Base-by-base conservation (phyloP, 352 stramenopile species). In the Globisporangium takayamanum region DNA sequence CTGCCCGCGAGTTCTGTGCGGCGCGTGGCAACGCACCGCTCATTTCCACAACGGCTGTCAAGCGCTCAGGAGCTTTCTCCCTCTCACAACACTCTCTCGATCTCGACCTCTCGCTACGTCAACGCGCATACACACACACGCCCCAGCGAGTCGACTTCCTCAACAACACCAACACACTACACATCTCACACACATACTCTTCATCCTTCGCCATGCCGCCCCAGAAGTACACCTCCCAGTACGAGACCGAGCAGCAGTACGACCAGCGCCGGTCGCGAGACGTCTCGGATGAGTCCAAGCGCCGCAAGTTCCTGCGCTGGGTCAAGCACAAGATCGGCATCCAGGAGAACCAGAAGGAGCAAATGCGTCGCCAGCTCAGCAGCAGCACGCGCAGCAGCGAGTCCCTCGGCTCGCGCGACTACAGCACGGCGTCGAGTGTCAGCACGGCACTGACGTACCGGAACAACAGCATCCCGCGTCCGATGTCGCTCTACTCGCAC, bases 221-320 rank as follows among this genome's bases (percentile, higher is more conserved):
- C 33, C 33, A 39, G 33, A 39, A 39, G 33, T 39, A 39, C 7
- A 39, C 33, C 6, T 39, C 33, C 33, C 33, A 39, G 33, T 39
- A 39, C 33, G 33, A 39, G 10, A 10, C 33, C 33, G 33, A 39
- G 33, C 33, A 26, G 14, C 63, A 80, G 49, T 84, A 74, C 41
- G 72, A 79, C 33, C 74, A 81, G 47, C 70, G 64, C 6, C 60
- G 66, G 14, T 67, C 65, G 6, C 59, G 57, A n/a, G 72, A 82
- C 39, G 64, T 59, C 10, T 56, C 62, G 15, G 70, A 87, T 46
- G 77, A 84, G 42, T 78, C 68, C 60, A 87, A 77, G 65, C 77
- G 77, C 22, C 74, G 77, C 25, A 73, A 73, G 33, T 81, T 87
- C 70, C 72, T 87, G 59, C 74, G 74, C 49, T 87, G 77, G 77